These are phyloP conservation scores for Sporothrix curviconia DNA, from an alignment of 2,329 filamentous ascomycete species.

Conservation along the genomic window DNA sequence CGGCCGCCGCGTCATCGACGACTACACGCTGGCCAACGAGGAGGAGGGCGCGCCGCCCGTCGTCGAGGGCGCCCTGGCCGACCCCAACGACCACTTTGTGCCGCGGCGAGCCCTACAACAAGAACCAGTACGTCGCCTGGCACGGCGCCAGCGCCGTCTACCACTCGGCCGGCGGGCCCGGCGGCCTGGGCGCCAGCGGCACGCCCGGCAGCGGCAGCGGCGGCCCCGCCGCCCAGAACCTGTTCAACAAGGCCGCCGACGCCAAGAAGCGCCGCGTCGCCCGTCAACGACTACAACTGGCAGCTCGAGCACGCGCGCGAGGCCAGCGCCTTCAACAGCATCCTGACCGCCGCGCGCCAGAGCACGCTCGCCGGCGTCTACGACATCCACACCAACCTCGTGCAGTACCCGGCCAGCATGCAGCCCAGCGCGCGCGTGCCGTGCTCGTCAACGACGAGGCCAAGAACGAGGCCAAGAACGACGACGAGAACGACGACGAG, in stretches of 20 bases:
- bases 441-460: constrained; percentile 56
- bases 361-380: constrained; percentile 72
- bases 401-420: constrained; percentile 82
- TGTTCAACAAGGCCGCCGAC: constrained; percentile 53
- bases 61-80: constrained; percentile 82
- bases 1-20: constrained; percentile 76
- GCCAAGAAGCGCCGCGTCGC: constrained; percentile 79
- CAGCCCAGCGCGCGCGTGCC: constrained; percentile 80
- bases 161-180: constrained; percentile 73
- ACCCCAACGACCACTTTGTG: constrained; percentile 76
- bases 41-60: constrained; percentile 56
- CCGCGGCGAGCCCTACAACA: constrained; percentile 86
- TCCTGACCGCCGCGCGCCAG: constrained; percentile 61
- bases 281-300: constrained; percentile 92
- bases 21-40: constrained; percentile 75
- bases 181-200: constrained; percentile 53
- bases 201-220: neutral
- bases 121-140: constrained; percentile 98
- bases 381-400: constrained; percentile 86
- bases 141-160: constrained; percentile 95
- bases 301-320: constrained; percentile 90
- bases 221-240: constrained; percentile 61
- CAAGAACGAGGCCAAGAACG: constrained; percentile 18
- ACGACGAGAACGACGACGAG: constrained; percentile 20
- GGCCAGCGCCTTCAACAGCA: constrained; percentile 77